Conservation (phyloP, 768 basidiomycete species). For the Leccinum longicurvipes region DNA sequence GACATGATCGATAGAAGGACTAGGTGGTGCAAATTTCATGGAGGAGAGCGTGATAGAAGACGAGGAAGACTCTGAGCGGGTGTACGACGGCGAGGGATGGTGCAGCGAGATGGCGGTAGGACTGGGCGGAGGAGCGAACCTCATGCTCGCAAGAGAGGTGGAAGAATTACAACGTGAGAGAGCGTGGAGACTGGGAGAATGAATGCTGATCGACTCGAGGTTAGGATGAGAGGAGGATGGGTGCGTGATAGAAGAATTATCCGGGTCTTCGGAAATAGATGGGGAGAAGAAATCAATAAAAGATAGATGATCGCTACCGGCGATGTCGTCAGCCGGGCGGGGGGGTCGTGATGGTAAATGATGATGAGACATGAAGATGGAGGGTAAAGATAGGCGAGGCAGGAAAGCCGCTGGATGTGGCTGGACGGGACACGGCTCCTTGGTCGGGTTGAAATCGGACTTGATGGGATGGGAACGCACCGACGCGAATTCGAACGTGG, state of each 20-base stretch:
- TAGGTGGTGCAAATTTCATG: constrained; percentile 31
- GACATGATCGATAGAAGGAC: constrained; percentile 14
- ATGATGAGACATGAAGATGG: constrained; percentile 18
- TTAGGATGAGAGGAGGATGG: constrained; percentile 11
- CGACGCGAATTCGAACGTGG: constrained; percentile 7
- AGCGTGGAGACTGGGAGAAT: constrained; percentile 20
- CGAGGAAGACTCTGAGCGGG: constrained; percentile 5
- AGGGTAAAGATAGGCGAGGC: constrained; percentile 24
- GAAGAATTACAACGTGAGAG: constrained; percentile 18
- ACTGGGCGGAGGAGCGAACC: constrained; percentile 30
- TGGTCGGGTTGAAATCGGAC: constrained; percentile 28
- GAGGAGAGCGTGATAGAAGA: constrained; percentile 25
- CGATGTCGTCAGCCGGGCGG: constrained; percentile 15
- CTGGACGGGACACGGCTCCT: constrained; percentile 40
- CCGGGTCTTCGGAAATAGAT: constrained; percentile 16
- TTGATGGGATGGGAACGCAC: constrained; percentile 26
- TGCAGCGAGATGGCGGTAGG: constrained; percentile 11
- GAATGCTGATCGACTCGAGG: constrained; percentile 19
- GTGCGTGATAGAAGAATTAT: constrained; percentile 1
- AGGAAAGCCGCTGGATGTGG: constrained; percentile 33
- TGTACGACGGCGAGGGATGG: constrained; percentile 9
- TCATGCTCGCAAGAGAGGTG: constrained; percentile 30
- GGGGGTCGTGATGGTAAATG: constrained; percentile 10
- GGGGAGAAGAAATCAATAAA: constrained; percentile 46
- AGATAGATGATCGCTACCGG: constrained; percentile 39